Percentiles rank a stretch among this genome's conserved stretches.
These are phyloP conservation scores for Penicillium rolfsii DNA, from an alignment of 2,329 filamentous ascomycete genomes.

Conservation along the genomic window DNA sequence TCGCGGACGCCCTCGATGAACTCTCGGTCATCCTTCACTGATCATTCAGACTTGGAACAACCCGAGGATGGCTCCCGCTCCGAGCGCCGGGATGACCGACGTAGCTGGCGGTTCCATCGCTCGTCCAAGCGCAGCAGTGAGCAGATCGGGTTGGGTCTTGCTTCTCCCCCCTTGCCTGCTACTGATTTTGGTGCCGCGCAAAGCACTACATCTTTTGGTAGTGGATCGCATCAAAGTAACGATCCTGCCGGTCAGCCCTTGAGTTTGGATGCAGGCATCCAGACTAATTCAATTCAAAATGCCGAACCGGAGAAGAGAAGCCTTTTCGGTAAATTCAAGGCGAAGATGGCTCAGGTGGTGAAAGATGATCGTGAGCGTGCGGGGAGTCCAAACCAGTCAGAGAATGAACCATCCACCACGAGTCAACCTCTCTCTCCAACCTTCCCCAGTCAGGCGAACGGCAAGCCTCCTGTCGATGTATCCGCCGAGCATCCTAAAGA, in stretches of 20 bases:
- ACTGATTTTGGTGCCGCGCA: slow-evolving; percentile 65
- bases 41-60: slow-evolving; percentile 79
- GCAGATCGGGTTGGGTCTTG: slow-evolving; percentile 47
- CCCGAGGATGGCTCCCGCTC: slow-evolving; percentile 62
- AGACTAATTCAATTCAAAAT: slow-evolving; percentile 33
- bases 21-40: slow-evolving; percentile 71
- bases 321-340: slow-evolving; percentile 66
- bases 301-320: slow-evolving; percentile 60
- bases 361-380: slow-evolving; percentile 58
- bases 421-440: slow-evolving; percentile 43
- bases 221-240: slow-evolving; percentile 53
- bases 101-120: slow-evolving; percentile 71
- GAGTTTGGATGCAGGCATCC: slow-evolving; percentile 46
- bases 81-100: slow-evolving; percentile 70
- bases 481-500: slow-evolving; percentile 29
- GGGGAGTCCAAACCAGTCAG: slow-evolving; percentile 53
- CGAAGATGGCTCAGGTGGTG: slow-evolving; percentile 60
- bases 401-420: slow-evolving; percentile 38
- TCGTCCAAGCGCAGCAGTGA: slow-evolving; percentile 60
- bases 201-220: slow-evolving; percentile 71
- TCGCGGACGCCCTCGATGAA: slow-evolving; percentile 78
- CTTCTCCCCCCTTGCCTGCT: slow-evolving; percentile 58
- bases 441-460: slow-evolving; percentile 24
- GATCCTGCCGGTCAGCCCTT: slow-evolving; percentile 42
- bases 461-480: slow-evolving; percentile 31